phyloP scores from a whole-genome alignment of 2,329 filamentous ascomycete genomes.

The Ophiosphaerella narmari region DNA sequence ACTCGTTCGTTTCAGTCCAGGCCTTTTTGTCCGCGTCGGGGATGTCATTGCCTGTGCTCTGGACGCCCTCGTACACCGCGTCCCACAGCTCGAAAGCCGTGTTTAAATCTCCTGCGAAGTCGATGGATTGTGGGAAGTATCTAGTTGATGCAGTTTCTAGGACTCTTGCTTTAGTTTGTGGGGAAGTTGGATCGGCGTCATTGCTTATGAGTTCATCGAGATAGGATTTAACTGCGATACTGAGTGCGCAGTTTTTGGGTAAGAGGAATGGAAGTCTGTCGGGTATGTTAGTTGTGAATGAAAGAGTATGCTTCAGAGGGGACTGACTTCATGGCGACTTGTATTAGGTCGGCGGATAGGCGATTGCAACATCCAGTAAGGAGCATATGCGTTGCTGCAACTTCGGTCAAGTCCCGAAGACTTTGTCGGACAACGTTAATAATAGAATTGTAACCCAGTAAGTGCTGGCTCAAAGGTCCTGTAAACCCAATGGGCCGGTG shows the following conservation, averaged over 20 bases:
- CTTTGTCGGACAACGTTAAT: constrained; percentile 77
- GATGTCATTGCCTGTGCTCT: constrained; percentile 54
- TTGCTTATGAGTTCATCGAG: constrained; percentile 71
- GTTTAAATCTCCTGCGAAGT: constrained; percentile 62
- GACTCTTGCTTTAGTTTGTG: constrained; percentile 55
- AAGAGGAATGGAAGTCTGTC: constrained; percentile 65
- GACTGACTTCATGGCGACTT: constrained; percentile 73
- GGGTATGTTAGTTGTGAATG: constrained; percentile 8
- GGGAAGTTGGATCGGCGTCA: constrained; percentile 57
- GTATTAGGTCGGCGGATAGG: constrained; percentile 57
- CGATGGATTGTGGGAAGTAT: constrained; percentile 65
- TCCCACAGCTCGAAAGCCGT: constrained; percentile 68
- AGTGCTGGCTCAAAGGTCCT: constrained; percentile 86
- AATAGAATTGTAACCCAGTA: constrained; percentile 84
- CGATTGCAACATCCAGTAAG: constrained; percentile 79
- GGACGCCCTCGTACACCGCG: constrained; percentile 65
- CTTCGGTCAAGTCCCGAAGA: constrained; percentile 82
- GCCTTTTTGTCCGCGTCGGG: constrained; percentile 54
- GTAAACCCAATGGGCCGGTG: constrained; percentile 91
- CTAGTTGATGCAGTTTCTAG: constrained; percentile 58
- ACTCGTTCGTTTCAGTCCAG: constrained; percentile 65
- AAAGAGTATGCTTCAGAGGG: constrained; percentile 30
- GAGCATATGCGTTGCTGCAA: constrained; percentile 78
- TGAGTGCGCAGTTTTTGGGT: constrained; percentile 75
- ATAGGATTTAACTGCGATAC: constrained; percentile 79